Base-by-base conservation (phyloP, 2,329 filamentous ascomycete species). In the Bretziella fagacearum region DNA sequence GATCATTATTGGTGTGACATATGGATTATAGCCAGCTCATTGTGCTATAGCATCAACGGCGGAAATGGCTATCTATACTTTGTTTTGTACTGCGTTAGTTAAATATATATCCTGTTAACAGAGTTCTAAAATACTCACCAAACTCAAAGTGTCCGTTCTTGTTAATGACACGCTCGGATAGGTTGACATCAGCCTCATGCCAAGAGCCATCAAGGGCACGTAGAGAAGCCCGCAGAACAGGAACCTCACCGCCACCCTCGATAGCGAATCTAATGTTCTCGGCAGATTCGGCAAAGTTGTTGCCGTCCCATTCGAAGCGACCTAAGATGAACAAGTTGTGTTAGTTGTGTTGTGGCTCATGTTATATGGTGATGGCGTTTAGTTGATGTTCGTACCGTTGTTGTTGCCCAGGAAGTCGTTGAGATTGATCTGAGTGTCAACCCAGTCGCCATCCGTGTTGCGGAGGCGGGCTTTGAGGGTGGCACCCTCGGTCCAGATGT, bases 91-190 rank as follows among this genome's bases (percentile, higher is more conserved):
- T n/a, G n/a, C n/a, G n/a, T n/a, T n/a, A n/a, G n/a, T n/a, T n/a
- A n/a, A n/a, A n/a, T n/a, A n/a, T n/a, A n/a, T n/a, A n/a, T n/a
- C n/a, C n/a, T n/a, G n/a, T n/a, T n/a, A n/a, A n/a, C 32, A 6
- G 2, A 6, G 32, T 36, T 8, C 4, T 8, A 22, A 20, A 55
- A 30, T 17, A 37, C 58, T 48, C 54, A 62, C 59, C 41, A 41
- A 61, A 66, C 47, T 52, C 44, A 50, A 73, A 62, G 1, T 50
- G 23, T n/a, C 74, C 73, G 53, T 70, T 56, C 17, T 67, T 54
- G 59, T 77, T 77, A 50, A 59, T 58, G 46, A 78, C 63, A 50
- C 68, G 62, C 65, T 75, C 70, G 2, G 65, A 57, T 4, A 78
- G 64, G 62, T 78, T 77, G 53, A 77, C 52, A 53, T 77, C 65